phyloP scores from a whole-genome alignment of 768 basidiomycete genomes.

The Boletus sp. region DNA sequence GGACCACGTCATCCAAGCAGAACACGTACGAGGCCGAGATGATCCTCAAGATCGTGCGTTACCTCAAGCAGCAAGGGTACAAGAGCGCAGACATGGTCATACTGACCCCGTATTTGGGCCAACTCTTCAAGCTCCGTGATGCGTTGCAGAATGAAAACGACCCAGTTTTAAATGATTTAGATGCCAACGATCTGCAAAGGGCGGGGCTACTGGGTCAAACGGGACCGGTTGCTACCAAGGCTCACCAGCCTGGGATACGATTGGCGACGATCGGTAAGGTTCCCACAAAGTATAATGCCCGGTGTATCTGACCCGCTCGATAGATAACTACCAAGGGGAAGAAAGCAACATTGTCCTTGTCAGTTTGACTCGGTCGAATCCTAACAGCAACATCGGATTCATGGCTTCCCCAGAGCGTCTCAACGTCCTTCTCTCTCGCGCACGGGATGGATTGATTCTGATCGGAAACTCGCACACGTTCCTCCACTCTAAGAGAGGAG shows the following conservation, averaged over 20 bases:
- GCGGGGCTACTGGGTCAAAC: conserved; percentile 51
- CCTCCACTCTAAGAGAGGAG: conserved; percentile 50
- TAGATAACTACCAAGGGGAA: conserved; percentile 79
- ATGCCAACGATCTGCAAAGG: conserved; percentile 54
- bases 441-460: conserved; percentile 62
- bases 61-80: conserved; percentile 70
- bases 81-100: conserved; percentile 58
- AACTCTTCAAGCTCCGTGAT: conserved; percentile 49
- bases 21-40: conserved; percentile 61
- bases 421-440: conserved; percentile 72
- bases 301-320: not conserved
- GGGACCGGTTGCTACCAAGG: conserved; percentile 40
- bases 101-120: conserved; percentile 69
- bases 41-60: conserved; percentile 64
- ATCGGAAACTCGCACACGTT: conserved; percentile 69
- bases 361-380: conserved; percentile 62
- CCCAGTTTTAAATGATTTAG: conserved; percentile 63
- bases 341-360: conserved; percentile 68
- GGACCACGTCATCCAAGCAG: conserved; percentile 55
- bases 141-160: conserved; percentile 48
- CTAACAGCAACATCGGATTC: conserved; percentile 59
- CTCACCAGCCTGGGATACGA: conserved; percentile 40
- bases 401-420: conserved; percentile 69
- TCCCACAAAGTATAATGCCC: not conserved
- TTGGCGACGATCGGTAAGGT: conserved; percentile 64